Evolutionary conservation across 202 grass and related monocot species (phyloP).

Genomic region (Carex arenaria): DNA sequence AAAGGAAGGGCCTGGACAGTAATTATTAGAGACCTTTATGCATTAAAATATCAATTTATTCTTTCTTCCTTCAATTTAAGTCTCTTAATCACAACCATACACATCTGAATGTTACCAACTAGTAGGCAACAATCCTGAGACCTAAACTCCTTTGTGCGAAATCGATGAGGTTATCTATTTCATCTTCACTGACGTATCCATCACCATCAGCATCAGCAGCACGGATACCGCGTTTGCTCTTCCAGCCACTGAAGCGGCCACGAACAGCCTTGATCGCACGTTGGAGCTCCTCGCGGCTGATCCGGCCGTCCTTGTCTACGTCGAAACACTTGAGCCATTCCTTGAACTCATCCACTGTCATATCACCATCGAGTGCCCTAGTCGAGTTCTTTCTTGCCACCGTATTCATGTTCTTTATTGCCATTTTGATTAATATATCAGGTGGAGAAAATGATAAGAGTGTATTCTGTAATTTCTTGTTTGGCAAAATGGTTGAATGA

Average conservation of each 20-base stretch:
- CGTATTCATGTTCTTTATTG: constrained; percentile 10
- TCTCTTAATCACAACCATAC: neutral
- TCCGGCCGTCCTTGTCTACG: constrained; percentile 58
- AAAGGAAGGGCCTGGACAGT: neutral
- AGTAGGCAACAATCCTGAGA: constrained; percentile 76
- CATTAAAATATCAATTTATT: neutral
- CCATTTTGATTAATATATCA: neutral
- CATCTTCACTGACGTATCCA: constrained; percentile 51
- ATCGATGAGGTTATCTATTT: constrained; percentile 71
- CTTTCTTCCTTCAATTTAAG: neutral
- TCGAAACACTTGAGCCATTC: constrained; percentile 82
- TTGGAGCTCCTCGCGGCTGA: constrained; percentile 76
- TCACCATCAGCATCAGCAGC: constrained; percentile 59
- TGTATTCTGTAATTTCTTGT: neutral
- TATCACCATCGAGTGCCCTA: constrained; percentile 54
- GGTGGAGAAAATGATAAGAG: neutral
- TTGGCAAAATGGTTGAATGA: constrained; percentile 11
- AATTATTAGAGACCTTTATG: neutral
- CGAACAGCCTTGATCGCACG: constrained; percentile 57
- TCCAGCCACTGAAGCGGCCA: constrained; percentile 61
- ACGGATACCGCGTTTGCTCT: constrained; percentile 56
- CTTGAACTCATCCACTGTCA: constrained; percentile 95
- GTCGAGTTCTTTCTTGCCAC: constrained; percentile 45
- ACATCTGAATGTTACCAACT: neutral
- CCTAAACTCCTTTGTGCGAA: constrained; percentile 68